Evolutionary conservation across 257 asterid species (phyloP), one percentile per base, ranked within the genome.

Genomic region (Solanum tarijense): DNA sequence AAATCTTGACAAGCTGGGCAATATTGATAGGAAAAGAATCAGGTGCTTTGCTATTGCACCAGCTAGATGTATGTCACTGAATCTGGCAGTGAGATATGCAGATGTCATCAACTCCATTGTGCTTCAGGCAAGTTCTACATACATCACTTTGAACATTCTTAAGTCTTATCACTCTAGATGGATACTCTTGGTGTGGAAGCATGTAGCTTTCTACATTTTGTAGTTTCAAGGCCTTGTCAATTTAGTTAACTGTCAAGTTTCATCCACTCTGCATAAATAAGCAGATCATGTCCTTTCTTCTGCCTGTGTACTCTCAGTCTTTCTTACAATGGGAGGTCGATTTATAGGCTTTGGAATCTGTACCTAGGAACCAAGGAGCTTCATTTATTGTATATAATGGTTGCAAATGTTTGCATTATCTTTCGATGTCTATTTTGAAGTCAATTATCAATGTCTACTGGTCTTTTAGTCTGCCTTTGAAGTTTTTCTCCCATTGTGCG

Each of bases 1-100:
- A 20, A 93, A 94, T 91, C 93, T 89, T 25, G 93, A 90, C 72
- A 92, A 88, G 83, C 85, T 96, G 92, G 98, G 98, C 55, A 91
- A 93, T 87, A 88, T 96, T 52, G 95, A 95, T 29, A 91, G 94
- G 94, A 95, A 89, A 87, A 94, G 95, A 89, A 68, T 96, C 62
- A 92, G 98, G 91, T 95, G 98, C 88, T 96, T 85, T 89, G 96
- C 98, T 39, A 93, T 95, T 91, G 98, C 98, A 82, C 98, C 98
- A n/a, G 95, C 98, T 18, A 93, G 98, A 90, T 96, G 98, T 72
- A 93, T 94, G 98, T 95, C 98, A 7, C 94, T 96, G 83, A 96
- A 94, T 88, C 92, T 96, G 90, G 98, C 98, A 29, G 98, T 96
- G 88, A 91, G 91, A 91, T 94, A 96, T 86, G 98, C 98, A 16